These are phyloP conservation scores for Nitzschia sp. DNA, from an alignment of 108 stramenopile species.

Conservation along the genomic window DNA sequence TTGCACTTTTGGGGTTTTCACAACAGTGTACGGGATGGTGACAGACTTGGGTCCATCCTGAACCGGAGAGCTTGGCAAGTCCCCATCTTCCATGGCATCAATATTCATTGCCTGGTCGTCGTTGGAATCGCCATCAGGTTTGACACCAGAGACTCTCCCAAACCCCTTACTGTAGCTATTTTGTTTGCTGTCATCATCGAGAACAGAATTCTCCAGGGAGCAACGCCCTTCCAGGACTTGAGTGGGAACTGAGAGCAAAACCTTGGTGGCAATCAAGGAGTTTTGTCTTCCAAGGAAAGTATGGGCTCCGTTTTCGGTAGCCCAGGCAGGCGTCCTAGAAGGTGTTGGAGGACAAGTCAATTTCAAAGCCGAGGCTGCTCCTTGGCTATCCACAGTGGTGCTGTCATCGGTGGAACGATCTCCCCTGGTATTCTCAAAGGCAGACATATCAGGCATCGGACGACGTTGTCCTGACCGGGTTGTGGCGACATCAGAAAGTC, in stretches of 20 bases:
- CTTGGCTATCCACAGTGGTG: slow-evolving; percentile 25
- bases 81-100: neutral
- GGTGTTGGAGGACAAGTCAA: slow-evolving; percentile 76
- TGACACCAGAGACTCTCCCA: neutral
- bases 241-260: slow-evolving; percentile 65
- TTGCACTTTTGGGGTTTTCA: slow-evolving; percentile 4
- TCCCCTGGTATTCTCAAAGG: slow-evolving; percentile 56
- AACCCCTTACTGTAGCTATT: neutral
- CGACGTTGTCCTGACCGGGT: slow-evolving; percentile 45
- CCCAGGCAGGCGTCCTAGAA: slow-evolving; percentile 76
- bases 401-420: slow-evolving; percentile 45
- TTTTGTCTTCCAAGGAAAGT: slow-evolving; percentile 43
- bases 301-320: slow-evolving; percentile 40
- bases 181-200: slow-evolving; percentile 55
- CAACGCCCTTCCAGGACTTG: slow-evolving; percentile 66
- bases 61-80: neutral
- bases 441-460: slow-evolving; percentile 82
- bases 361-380: slow-evolving; percentile 12
- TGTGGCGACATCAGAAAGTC: slow-evolving; percentile 27
- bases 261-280: slow-evolving; percentile 66
- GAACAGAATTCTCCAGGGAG: slow-evolving; percentile 69
- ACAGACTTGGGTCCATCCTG: neutral
- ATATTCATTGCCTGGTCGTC: neutral
- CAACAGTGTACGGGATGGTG: neutral
- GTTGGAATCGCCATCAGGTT: neutral